Base-by-base conservation (phyloP, 2,329 filamentous ascomycete species). In the Botryotinia globosa region DNA sequence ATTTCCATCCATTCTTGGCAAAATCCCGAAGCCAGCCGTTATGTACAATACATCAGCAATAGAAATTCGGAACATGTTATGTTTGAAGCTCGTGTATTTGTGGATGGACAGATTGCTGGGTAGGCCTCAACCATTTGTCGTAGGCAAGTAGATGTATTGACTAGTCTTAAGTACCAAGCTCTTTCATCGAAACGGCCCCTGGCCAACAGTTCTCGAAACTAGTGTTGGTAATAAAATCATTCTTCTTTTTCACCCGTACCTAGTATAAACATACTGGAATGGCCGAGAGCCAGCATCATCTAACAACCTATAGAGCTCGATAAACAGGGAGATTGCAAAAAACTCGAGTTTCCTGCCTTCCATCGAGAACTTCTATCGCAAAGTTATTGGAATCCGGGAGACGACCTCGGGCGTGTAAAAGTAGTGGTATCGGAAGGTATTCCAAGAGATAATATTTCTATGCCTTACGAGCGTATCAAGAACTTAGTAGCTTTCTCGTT, bases 401-500 rank as follows among this genome's bases (percentile, higher is more conserved):
- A 95, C 73, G 85, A 90, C 44, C 81, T 91, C 32, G 93, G 93
- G 10, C 88, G 93, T 12, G 91, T 97, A 82, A 94, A 91, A 79
- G 81, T 97, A 39, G 81, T 94, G 71, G 87, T 97, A 73, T 90
- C 91, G 65, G 93, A 95, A 79, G 90, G 92, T 0, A 89, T 94
- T 73, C 84, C 86, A 16, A 84, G 89, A 54, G 85, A 87, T 83
- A 75, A 77, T 3, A 72, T 82, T 1, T 82, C 83, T 3, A 81
- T 83, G 59, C 87, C 88, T 0, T 88, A 92, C 75, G 89, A 93
- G 77, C 85, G 89, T 58, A 84, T 92, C 74, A 92, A 91, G 79
- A 93, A 94, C 77, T 82, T 94, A 62, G 87, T 94, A 37, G 87
- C 88, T 22, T 96, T 97, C 81, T 91, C 93, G 1, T 97, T 97